Evolutionary conservation across 306 rosid genomes (phyloP), one percentile per base, ranked within the genome.

Genomic region (Castanopsis chinensis): DNA sequence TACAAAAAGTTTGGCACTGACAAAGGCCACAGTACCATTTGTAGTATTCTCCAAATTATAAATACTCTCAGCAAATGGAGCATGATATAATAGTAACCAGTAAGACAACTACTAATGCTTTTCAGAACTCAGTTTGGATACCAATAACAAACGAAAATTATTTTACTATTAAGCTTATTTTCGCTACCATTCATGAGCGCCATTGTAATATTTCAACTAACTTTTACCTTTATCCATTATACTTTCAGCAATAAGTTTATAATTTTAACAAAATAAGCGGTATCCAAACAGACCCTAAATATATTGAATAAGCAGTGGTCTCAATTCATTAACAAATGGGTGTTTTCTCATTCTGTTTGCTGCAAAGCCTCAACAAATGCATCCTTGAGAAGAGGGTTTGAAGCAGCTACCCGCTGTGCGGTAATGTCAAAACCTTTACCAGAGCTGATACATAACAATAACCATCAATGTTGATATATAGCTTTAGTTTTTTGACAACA

Each of bases 371-470:
- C 91, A 28, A 95, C 90, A 78, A 95, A 81, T 72, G 89, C 92
- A 83, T 89, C 89, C 91, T 89, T 95, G 41, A 95, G 81, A 74
- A 53, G 83, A 79, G 93, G 92, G 83, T 92, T 95, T 54, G 99
- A 95, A 79, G 99, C 96, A 69, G 97, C 98, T 21, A 91, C 93
- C 77, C 97, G 88, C 82, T 77, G 97, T 69, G 97, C 59, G 80
- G 96, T 88, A 78, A 95, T 81, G 87, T 89, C 94, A 86, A 95
- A 90, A n/a, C 88, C 97, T 78, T 87, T 85, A 69, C 99, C 99
- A 70, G 96, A 91, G 82, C 99, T 95, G 93, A 85, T 68, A 64
- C 75, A 84, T 82, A 83, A 76, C 52, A 59, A 76, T 69, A 60
- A 76, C 75, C 88, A 85, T 61, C 58, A 79, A 78, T 37, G 77